phyloP scores from a whole-genome alignment of 768 basidiomycete genomes.

The Leccinum ochraceum region DNA sequence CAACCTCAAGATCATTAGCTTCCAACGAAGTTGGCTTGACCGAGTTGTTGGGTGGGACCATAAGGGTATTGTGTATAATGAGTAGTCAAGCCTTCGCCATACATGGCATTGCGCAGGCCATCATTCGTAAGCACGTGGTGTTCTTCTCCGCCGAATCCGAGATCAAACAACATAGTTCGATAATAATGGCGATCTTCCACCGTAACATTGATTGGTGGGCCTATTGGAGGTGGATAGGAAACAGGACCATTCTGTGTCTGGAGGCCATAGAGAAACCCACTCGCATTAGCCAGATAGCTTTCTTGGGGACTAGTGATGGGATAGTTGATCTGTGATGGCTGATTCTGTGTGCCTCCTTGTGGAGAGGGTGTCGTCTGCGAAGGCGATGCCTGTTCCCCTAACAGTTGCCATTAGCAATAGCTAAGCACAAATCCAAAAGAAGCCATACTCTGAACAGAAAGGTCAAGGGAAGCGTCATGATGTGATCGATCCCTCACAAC shows the following conservation, averaged over 20 bases:
- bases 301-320: slow-evolving; percentile 20
- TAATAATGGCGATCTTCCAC: slow-evolving; percentile 69
- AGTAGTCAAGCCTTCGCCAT: slow-evolving; percentile 38
- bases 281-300: slow-evolving; percentile 16
- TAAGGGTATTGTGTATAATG: slow-evolving; percentile 38
- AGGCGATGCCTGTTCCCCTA: slow-evolving; percentile 25
- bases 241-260: slow-evolving; percentile 17
- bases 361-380: slow-evolving; percentile 28
- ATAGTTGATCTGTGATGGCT: slow-evolving; percentile 18
- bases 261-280: slow-evolving; percentile 15
- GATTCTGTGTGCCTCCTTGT: slow-evolving; percentile 15
- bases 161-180: slow-evolving; percentile 73
- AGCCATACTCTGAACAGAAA: slow-evolving; percentile 52
- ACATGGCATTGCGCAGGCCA: slow-evolving; percentile 25
- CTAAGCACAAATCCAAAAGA: slow-evolving; percentile 1
- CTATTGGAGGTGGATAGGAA: slow-evolving; percentile 35
- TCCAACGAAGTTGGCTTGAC: slow-evolving; percentile 27
- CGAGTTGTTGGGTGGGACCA: slow-evolving; percentile 23
- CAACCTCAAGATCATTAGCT: slow-evolving; percentile 9
- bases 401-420: slow-evolving; percentile 11
- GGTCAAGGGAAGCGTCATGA: slow-evolving; percentile 52
- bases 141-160: slow-evolving; percentile 58
- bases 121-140: slow-evolving; percentile 26
- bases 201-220: slow-evolving; percentile 25
- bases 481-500: slow-evolving; percentile 39